Percentiles rank a stretch among this genome's conserved stretches.
These are phyloP conservation scores for Taphrina pruni DNA, from an alignment of 1,139 yeast genomes.

Conservation along the genomic window DNA sequence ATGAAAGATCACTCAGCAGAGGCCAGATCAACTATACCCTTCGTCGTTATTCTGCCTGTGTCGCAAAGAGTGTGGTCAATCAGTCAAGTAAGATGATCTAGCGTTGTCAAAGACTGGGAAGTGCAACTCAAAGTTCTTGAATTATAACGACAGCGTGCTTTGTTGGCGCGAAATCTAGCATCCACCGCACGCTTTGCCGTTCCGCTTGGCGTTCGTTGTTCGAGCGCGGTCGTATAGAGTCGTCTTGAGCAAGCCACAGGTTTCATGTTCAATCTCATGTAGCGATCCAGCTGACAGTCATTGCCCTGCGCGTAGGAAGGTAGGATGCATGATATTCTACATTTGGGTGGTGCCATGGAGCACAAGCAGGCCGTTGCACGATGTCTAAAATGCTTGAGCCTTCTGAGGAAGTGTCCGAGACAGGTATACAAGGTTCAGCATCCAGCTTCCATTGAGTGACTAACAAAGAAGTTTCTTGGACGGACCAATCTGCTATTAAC, in stretches of 20 bases:
- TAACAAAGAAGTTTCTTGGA: conserved; percentile 67
- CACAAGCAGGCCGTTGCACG: no score
- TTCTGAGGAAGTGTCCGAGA: conserved; percentile 34
- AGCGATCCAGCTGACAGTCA: no score
- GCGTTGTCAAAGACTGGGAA: not conserved
- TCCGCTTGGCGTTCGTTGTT: conserved; percentile 1
- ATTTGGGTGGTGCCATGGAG: no score
- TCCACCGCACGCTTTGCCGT: not conserved
- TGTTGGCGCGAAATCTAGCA: not conserved
- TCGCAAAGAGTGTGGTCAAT: no score
- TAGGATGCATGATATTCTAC: no score
- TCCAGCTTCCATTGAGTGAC: no score
- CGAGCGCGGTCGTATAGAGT: not conserved
- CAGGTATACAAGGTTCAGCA: not conserved
- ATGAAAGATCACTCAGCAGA: not conserved
- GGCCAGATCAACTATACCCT: no score
- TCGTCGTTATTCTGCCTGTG: no score
- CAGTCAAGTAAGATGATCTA: no score
- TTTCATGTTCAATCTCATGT: not conserved
- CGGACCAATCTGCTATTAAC: conserved; percentile 87
- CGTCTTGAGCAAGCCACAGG: not conserved
- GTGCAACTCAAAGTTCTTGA: not conserved
- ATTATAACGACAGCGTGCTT: not conserved
- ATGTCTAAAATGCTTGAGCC: conserved; percentile 35
- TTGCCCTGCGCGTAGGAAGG: no score